A percentile compares a stretch with the other conserved stretches of the same genome.
Evolutionary conservation across 2,329 filamentous ascomycete species (phyloP).

Genomic region (Exophiala alcalophila): DNA sequence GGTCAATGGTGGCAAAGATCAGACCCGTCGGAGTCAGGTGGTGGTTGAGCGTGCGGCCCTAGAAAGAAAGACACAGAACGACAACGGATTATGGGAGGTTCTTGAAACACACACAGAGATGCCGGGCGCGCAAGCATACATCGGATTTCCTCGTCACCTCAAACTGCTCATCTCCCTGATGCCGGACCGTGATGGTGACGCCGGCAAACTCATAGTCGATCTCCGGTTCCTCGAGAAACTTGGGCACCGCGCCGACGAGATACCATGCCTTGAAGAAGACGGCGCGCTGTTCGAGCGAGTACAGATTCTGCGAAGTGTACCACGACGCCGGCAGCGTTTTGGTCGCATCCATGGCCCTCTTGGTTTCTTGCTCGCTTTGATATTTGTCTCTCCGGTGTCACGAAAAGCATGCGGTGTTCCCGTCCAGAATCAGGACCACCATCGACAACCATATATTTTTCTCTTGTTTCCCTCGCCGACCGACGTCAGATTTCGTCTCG

Average conservation of each 20-base stretch:
- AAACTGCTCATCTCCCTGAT: slow-evolving; percentile 25
- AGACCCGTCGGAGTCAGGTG: slow-evolving; percentile 52
- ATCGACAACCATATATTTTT: too few species aligned
- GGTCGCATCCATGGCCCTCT: slow-evolving; percentile 24
- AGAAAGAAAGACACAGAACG: slow-evolving; percentile 1
- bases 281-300: slow-evolving; percentile 50
- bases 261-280: slow-evolving; percentile 55
- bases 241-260: slow-evolving; percentile 52
- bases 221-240: slow-evolving; percentile 43
- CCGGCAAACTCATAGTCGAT: slow-evolving; percentile 52
- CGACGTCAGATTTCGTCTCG: too few species aligned
- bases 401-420: too few species aligned
- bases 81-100: too few species aligned
- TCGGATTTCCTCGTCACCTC: slow-evolving; percentile 24
- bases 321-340: slow-evolving; percentile 52
- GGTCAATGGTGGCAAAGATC: slow-evolving; percentile 52
- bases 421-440: too few species aligned
- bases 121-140: slow-evolving; percentile 13
- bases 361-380: too few species aligned
- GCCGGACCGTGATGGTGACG: slow-evolving; percentile 13
- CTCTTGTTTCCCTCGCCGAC: too few species aligned
- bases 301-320: slow-evolving; percentile 50
- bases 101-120: background rate
- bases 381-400: too few species aligned
- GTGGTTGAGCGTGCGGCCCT: slow-evolving; percentile 37